Evolutionary conservation across 305 asterid genomes (phyloP), one percentile per base, ranked within the genome.

Genomic region (Fraxinus albicans): DNA sequence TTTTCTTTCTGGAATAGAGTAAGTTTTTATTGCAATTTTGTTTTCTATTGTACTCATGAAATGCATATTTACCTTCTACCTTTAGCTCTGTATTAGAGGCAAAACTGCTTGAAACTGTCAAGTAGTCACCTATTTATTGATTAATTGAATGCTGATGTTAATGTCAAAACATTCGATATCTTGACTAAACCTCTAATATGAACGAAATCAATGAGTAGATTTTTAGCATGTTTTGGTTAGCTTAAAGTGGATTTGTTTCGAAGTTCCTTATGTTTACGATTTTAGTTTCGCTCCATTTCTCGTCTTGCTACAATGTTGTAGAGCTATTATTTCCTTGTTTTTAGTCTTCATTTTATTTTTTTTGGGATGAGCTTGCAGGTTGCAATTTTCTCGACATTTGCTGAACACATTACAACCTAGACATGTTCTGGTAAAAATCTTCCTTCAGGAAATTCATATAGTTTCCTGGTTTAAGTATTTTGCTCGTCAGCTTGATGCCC

Each of bases 1-100:
- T 78, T 94, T 95, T 85, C 85, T 89, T 86, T 92, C 97, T 47
- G 98, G 98, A 80, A 88, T 93, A 73, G 85, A 84, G 99, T 94
- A 88, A 84, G 92, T 81, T 53, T 44, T 38, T 80, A 17, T 33
- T 84, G 44, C 76, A 12, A 13, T 3, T 67, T 23, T 60, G 12
- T 40, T 75, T 67, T 76, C 36, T 73, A 10, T 77, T 78, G 47
- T 67, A 69, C 77, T 77, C 70, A 29, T 73, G 36, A 79, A 82
- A n/a, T 47, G 73, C 55, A 42, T 23, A 25, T 34, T 31, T 42
- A 31, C 31, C 40, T 81, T 84, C 73, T 19, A 77, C 65, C 82
- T 40, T 5, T 34, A 40, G 12, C 76, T 65, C 65, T 78, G 35
- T 67, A 38, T 38, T 19, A 6, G 23, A 53, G 63, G 63, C 17